Conservation (phyloP, 2,329 filamentous ascomycete genomes). For the Calonectria pseudoreteaudii region DNA sequence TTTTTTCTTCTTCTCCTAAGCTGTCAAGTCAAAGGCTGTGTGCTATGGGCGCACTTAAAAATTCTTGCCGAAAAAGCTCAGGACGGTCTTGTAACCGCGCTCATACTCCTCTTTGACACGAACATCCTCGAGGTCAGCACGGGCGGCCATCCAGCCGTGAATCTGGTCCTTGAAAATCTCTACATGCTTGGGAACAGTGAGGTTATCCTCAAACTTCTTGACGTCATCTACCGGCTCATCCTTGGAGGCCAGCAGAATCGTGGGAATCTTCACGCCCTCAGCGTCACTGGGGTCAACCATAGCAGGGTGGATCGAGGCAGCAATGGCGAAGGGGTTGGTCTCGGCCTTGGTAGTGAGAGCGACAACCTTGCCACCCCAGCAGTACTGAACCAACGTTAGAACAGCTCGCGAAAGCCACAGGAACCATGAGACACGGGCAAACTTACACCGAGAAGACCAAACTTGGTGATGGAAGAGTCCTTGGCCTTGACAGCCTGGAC, state of each 20-base stretch:
- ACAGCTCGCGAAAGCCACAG: not conserved
- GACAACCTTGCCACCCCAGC: constrained; percentile 79
- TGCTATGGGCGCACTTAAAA: constrained; percentile 42
- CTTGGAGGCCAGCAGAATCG: constrained; percentile 73
- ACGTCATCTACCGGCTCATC: constrained; percentile 70
- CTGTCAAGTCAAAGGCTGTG: not conserved
- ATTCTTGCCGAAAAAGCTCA: constrained; percentile 69
- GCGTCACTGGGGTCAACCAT: constrained; percentile 75
- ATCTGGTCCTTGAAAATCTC: constrained; percentile 76
- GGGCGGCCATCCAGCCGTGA: constrained; percentile 81
- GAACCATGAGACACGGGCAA: not conserved
- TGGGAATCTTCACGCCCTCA: constrained; percentile 68
- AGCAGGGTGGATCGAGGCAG: constrained; percentile 67
- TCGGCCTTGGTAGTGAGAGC: constrained; percentile 61
- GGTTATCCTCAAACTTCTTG: constrained; percentile 65
- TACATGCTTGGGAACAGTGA: constrained; percentile 68
- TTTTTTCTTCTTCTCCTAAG: constrained; percentile 26
- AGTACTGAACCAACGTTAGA: constrained; percentile 56
- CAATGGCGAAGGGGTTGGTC: constrained; percentile 67
- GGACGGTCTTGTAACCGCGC: constrained; percentile 69
- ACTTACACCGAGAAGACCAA: constrained; percentile 71
- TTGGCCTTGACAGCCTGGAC: constrained; percentile 64
- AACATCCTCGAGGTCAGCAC: constrained; percentile 67
- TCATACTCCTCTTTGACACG: constrained; percentile 71
- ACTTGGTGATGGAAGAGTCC: constrained; percentile 67